Evolutionary conservation across 1,284 basidiomycete genomes (phyloP), one percentile per base, ranked within the genome.

Genomic region (Pyrrhoderma noxium): DNA sequence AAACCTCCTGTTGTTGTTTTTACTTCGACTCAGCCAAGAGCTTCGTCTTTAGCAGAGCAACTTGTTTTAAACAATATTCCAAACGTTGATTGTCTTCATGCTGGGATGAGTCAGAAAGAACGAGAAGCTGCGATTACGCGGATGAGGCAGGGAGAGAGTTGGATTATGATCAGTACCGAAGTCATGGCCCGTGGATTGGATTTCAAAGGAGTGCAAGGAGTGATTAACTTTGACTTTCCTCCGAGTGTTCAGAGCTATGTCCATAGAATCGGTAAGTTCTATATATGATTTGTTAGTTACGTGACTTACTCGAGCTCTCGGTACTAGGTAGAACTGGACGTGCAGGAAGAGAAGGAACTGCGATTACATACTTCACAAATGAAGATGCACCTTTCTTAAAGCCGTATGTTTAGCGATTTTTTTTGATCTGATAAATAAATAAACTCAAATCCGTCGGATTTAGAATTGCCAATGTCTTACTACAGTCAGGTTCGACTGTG

Each of bases 101-200:
- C 90, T 0, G 90, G 90, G 0, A 79, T 93, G 71, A 88, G 82
- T 3, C 84, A 82, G 60, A 84, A 87, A 60, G 89, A 95, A 65
- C 79, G 95, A 42, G 91, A 95, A 59, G 85, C 91, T 59, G 82
- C 88, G 8, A 79, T 97, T 9, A 75, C 77, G 42, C 80, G 85
- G 18, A 97, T 99, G 81, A 82, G 89, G 42, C 75, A 76, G 58
- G 95, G 93, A 0, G 79, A 87, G 60, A 87, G 89, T 56, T 97
- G 93, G 93, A 79, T 93, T 22, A 80, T 97, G 75, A 79, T 96
- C 45, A 89, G 85, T 58, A 97, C 93, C 13, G 94, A 97, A 64
- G 89, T 96, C 36, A 88, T 96, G 85, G 93, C 92, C 9, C 78
- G 96, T 58, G 96, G 95, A 3, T 94, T 99, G 82, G 95, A 99